Evolutionary conservation across 352 stramenopile species (phyloP), one percentile per base, ranked within the genome.

Genomic region (Salisapilia sapeloensis): DNA sequence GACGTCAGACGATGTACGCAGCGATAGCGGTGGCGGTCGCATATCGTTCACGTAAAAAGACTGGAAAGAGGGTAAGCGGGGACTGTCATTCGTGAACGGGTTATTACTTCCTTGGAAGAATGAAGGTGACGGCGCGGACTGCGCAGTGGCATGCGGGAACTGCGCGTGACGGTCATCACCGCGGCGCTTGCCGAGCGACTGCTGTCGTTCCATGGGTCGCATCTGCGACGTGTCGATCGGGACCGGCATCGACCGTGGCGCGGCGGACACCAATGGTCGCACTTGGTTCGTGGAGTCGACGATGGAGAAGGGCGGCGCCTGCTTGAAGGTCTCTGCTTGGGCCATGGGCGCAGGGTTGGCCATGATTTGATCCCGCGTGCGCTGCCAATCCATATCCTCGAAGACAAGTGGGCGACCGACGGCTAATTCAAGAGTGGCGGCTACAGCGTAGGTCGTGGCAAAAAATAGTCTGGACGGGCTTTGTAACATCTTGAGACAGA

Each of bases 261-360:
- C 41, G 14, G 48, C 45, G 41, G 65, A 54, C 18, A 60, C 76
- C 37, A 82, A 54, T 38, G 80, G 64, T 27, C 63, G 64, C 34
- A 78, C 65, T 37, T 64, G 66, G 40, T 81, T 81, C 45, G 69
- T 76, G 6, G 63, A 41, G 57, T 79, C 66, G 10, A 82, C 60
- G 21, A 83, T 56, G 33, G 60, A 65, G 39, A 83, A 83, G 33
- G 16, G 20, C 22, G 14, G 24, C 34, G 42, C 24, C 16, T 12
- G 25, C n/a, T 17, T 11, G 9, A 28, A 12, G 9, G n/a, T 28
- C 24, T 28, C 24, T 28, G 9, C 9, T n/a, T 40, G 15, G 21
- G 24, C 38, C 6, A 40, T 23, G 32, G 54, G 46, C 24, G 55
- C 29, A 1, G 51, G 53, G 13, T 36, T 48, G 3, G 54, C 32